Evolutionary conservation across 192 early-diverging fungal species (phyloP).

Genomic region (Helicostylum pulchrum): DNA sequence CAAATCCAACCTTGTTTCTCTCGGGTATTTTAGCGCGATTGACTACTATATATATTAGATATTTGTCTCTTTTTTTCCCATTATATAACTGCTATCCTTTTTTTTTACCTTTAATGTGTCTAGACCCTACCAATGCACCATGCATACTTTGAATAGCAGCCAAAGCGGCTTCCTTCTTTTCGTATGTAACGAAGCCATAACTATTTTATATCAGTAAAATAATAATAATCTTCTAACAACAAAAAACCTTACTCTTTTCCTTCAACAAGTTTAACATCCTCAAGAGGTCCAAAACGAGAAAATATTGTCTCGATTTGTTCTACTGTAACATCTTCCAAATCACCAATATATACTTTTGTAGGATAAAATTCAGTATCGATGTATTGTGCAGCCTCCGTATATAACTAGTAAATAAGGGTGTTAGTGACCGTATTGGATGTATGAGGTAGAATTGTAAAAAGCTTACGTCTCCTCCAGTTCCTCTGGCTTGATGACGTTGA

Average conservation of each 20-base stretch:
- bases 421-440: not conserved
- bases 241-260: constrained; percentile 40
- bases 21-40: constrained; percentile 54
- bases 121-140: constrained; percentile 38
- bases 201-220: constrained; percentile 4
- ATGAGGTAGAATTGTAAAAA: not conserved
- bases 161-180: constrained; percentile 36
- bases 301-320: constrained; percentile 34
- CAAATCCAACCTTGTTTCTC: constrained; percentile 50
- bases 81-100: not conserved
- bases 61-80: not conserved
- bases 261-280: constrained; percentile 46
- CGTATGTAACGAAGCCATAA: constrained; percentile 51
- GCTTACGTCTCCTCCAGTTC: constrained; percentile 8
- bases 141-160: constrained; percentile 46
- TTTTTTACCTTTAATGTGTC: constrained; percentile 32
- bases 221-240: not conserved
- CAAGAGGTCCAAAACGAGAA: constrained; percentile 43
- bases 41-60: constrained; percentile 23
- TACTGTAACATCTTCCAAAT: constrained; percentile 33
- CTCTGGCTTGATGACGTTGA: constrained; percentile 13
- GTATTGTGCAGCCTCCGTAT: constrained; percentile 45
- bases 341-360: constrained; percentile 50
- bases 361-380: constrained; percentile 52
- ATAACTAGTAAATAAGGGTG: constrained; percentile 20